Percentiles rank a stretch among this genome's conserved stretches.
These are phyloP conservation scores for Sporothrix brasiliensis DNA, from an alignment of 2,329 filamentous ascomycete species.

Conservation along the genomic window DNA sequence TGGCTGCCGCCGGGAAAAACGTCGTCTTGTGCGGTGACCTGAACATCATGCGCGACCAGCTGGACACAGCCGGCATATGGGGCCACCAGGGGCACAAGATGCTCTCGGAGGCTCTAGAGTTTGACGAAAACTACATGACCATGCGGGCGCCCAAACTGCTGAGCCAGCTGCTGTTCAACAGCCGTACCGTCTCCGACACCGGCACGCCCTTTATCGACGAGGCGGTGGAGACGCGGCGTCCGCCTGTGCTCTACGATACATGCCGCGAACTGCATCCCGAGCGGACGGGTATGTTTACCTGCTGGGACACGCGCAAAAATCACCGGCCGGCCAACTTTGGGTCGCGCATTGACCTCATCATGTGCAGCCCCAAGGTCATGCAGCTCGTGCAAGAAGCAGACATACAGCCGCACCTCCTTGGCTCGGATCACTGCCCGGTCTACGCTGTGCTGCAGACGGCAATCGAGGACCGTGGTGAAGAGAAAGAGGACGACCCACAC, in stretches of 20 bases:
- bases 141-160: conserved; percentile 74
- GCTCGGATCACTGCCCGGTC: conserved; percentile 95
- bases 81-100: conserved; percentile 59
- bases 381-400: conserved; percentile 69
- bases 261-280: conserved; percentile 78
- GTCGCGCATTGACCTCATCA: conserved; percentile 88
- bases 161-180: conserved; percentile 80
- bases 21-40: conserved; percentile 87
- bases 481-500: background rate
- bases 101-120: conserved; percentile 67
- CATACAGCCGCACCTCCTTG: conserved; percentile 91
- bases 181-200: conserved; percentile 61
- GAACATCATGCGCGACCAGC: conserved; percentile 71
- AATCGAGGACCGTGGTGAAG: conserved; percentile 50
- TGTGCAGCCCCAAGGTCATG: conserved; percentile 78
- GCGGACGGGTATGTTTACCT: conserved; percentile 92
- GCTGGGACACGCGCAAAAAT: conserved; percentile 94
- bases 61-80: conserved; percentile 73
- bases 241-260: conserved; percentile 77
- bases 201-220: conserved; percentile 60
- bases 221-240: conserved; percentile 10
- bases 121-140: conserved; percentile 69
- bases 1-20: conserved; percentile 76
- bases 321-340: conserved; percentile 95
- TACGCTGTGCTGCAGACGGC: conserved; percentile 72